Conservation (phyloP, 2,329 filamentous ascomycete genomes). For the Zymoseptoria passerinii region DNA sequence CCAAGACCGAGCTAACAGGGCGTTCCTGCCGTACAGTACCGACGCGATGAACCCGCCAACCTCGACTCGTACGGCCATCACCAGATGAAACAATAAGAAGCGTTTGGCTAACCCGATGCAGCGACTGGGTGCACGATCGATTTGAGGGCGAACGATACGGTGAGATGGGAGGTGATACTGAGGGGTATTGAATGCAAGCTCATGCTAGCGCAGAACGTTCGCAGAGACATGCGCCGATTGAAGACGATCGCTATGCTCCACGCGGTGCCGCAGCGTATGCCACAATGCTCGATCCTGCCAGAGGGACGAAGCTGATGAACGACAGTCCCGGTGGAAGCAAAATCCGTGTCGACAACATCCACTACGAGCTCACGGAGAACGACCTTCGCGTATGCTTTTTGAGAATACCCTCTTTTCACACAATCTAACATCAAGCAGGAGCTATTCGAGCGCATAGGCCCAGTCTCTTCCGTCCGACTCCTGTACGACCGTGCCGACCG, state of each 20-base stretch:
- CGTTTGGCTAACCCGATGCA: constrained; percentile 31
- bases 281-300: not conserved
- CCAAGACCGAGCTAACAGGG: constrained; percentile 30
- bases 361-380: constrained; percentile 81
- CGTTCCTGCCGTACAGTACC: constrained; percentile 26
- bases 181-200: not conserved
- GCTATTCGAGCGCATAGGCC: constrained; percentile 71
- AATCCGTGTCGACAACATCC: constrained; percentile 78
- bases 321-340: constrained; percentile 38
- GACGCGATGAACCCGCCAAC: constrained; percentile 36
- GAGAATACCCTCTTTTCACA: not conserved
- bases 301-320: not conserved
- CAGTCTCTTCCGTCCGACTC: constrained; percentile 59
- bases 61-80: constrained; percentile 55
- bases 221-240: constrained; percentile 10
- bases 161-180: not conserved
- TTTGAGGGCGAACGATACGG: constrained; percentile 28
- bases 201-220: constrained; percentile 10
- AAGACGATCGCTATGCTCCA: constrained; percentile 18
- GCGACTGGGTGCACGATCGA: constrained; percentile 75
- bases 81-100: constrained; percentile 1
- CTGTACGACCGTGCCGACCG: constrained; percentile 82
- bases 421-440: constrained; percentile 45
- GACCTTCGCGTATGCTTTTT: constrained; percentile 59
- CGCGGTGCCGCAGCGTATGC: constrained; percentile 12